phyloP scores from a whole-genome alignment of 2,329 filamentous ascomycete species.

The Aspergillus brunneoviolaceus region DNA sequence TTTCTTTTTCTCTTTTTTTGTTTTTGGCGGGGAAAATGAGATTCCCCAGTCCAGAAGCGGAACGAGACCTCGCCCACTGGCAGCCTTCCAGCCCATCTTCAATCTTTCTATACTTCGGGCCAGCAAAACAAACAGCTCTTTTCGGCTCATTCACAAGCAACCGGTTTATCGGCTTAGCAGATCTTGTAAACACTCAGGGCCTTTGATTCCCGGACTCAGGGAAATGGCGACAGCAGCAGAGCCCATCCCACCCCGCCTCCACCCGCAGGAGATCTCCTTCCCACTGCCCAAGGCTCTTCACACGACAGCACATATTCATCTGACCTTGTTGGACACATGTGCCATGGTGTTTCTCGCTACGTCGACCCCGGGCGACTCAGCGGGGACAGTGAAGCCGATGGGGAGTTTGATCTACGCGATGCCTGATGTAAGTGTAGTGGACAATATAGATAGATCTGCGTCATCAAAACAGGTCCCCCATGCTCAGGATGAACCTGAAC shows the following conservation, averaged over 20 bases:
- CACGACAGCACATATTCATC: slow-evolving; percentile 59
- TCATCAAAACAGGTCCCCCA: no score
- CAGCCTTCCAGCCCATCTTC: no score
- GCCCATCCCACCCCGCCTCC: slow-evolving; percentile 27
- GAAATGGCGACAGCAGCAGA: slow-evolving; percentile 12
- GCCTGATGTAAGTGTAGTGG: slow-evolving; percentile 66
- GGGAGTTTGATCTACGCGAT: slow-evolving; percentile 94
- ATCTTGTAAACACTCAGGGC: no score
- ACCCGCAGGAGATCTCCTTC: slow-evolving; percentile 57
- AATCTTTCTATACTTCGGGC: background rate
- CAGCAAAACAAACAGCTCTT: background rate
- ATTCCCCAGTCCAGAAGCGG: background rate
- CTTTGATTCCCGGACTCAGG: no score
- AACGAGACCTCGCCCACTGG: background rate
- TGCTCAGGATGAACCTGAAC: no score
- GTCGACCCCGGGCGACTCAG: slow-evolving; percentile 47
- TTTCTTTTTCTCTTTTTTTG: background rate
- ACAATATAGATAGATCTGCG: no score
- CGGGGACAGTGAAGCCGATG: slow-evolving; percentile 53
- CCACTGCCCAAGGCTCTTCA: slow-evolving; percentile 57
- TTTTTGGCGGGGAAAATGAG: slow-evolving; percentile 8
- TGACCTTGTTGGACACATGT: slow-evolving; percentile 55
- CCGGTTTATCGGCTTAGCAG: no score
- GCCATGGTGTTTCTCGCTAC: slow-evolving; percentile 59
- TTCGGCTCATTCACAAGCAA: no score